Conservation (phyloP, 2,329 filamentous ascomycete genomes). For the Fusarium verticillioides region DNA sequence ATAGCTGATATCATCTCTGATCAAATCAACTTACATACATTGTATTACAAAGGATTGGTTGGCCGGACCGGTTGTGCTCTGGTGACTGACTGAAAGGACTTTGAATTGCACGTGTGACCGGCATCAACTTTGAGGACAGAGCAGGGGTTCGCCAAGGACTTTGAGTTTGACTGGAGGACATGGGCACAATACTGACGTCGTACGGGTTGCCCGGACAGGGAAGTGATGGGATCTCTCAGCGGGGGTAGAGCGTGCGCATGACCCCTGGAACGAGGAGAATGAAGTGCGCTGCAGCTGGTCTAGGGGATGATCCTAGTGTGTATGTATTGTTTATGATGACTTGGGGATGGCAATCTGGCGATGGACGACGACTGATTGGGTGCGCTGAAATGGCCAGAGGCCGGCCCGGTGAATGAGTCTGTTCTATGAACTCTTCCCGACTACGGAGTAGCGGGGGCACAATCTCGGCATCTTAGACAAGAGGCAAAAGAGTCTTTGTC, state of each 20-base stretch:
- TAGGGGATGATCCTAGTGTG: not conserved
- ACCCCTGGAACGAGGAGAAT: constrained; percentile 16
- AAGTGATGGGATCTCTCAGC: constrained; percentile 7
- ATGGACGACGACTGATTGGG: constrained; percentile 17
- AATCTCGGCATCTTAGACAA: constrained; percentile 17
- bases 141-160: constrained; percentile 15
- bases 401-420: constrained; percentile 31
- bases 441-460: constrained; percentile 7
- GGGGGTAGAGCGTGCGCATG: constrained; percentile 27
- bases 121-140: constrained; percentile 10
- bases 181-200: constrained; percentile 31
- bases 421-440: constrained; percentile 5
- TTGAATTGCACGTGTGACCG: constrained; percentile 26
- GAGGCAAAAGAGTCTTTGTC: not conserved
- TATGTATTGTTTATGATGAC: not conserved
- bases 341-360: constrained; percentile 2
- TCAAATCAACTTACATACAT: constrained; percentile 6
- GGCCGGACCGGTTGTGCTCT: constrained; percentile 31
- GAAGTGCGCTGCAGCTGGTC: constrained; percentile 18
- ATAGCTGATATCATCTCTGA: constrained; percentile 9
- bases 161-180: constrained; percentile 7
- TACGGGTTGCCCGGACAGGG: constrained; percentile 16
- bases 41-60: constrained; percentile 8
- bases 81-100: constrained; percentile 13
- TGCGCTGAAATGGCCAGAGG: constrained; percentile 28